Percentiles rank a stretch among this genome's conserved stretches.
Conservation (phyloP, 768 basidiomycete genomes). For the Cystobasidium ongulense region DNA sequence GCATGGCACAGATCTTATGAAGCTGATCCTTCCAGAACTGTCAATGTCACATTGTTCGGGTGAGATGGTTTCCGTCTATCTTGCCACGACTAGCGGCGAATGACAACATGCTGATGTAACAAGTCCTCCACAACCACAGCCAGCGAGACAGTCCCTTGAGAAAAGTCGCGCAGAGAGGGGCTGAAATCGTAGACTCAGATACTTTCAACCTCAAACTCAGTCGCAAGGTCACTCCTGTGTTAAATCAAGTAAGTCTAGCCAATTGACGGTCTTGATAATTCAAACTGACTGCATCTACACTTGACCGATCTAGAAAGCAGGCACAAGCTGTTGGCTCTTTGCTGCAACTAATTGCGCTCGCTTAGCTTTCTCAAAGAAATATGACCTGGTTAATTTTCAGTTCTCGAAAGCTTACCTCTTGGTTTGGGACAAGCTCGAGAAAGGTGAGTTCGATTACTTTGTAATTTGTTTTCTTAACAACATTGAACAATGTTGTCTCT, state of each 20-base stretch:
- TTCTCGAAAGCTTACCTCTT: conserved; percentile 60
- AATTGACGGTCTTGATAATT: no score
- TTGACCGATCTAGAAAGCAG: no score
- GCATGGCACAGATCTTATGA: conserved; percentile 1
- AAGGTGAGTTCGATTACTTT: conserved; percentile 54
- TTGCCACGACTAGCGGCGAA: neutral
- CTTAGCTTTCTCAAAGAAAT: neutral
- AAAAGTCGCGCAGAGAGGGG: conserved; percentile 1
- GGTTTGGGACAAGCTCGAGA: conserved; percentile 96
- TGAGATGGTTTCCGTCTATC: no score
- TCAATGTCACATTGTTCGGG: conserved; percentile 16
- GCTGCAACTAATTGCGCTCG: conserved; percentile 63
- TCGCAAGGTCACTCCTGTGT: conserved; percentile 35
- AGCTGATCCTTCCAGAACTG: neutral
- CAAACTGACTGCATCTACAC: no score
- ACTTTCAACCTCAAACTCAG: conserved; percentile 39
- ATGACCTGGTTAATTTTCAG: conserved; percentile 56
- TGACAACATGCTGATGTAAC: neutral
- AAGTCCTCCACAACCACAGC: neutral
- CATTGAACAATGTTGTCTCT: neutral
- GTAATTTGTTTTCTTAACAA: conserved; percentile 42
- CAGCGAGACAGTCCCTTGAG: conserved; percentile 13
- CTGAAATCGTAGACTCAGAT: conserved; percentile 28
- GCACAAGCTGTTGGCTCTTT: conserved; percentile 55
- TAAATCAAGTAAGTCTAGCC: conserved; percentile 42